phyloP scores from a whole-genome alignment of 345 rosid genomes.

The Salix caprea region DNA sequence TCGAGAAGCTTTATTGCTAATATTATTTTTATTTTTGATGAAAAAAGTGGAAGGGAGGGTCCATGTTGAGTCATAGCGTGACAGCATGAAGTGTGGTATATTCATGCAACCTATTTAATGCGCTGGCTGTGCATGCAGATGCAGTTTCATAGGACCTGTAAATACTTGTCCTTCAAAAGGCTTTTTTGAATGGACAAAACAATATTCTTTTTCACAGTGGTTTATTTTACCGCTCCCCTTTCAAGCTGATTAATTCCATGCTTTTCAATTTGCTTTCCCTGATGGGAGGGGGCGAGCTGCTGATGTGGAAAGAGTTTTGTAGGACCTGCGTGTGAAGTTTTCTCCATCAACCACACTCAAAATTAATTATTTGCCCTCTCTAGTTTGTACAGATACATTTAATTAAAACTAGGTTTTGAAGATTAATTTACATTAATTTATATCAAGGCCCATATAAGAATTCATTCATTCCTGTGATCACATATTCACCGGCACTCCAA shows the following conservation, averaged over 20 bases:
- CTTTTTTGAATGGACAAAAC: background rate
- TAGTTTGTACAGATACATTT: too few species aligned
- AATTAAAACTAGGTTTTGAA: too few species aligned
- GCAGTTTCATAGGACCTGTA: background rate
- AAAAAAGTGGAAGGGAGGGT: background rate
- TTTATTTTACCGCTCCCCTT: background rate
- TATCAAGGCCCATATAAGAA: background rate
- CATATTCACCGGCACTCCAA: background rate
- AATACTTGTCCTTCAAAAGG: background rate
- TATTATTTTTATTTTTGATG: background rate
- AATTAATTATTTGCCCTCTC: too few species aligned
- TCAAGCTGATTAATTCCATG: background rate
- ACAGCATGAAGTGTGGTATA: slow-evolving; percentile 21
- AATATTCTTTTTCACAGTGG: background rate
- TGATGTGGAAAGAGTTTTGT: background rate
- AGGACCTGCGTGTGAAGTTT: background rate
- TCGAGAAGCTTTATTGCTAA: slow-evolving; percentile 37
- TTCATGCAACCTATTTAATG: slow-evolving; percentile 28
- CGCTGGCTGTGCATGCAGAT: background rate
- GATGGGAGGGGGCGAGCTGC: background rate
- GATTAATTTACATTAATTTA: too few species aligned
- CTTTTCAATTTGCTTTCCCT: background rate
- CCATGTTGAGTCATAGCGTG: slow-evolving; percentile 5
- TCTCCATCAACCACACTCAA: too few species aligned
- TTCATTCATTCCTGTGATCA: background rate